Base-by-base conservation (phyloP, 1,284 basidiomycete species). In the Ganoderma lingzhi region DNA sequence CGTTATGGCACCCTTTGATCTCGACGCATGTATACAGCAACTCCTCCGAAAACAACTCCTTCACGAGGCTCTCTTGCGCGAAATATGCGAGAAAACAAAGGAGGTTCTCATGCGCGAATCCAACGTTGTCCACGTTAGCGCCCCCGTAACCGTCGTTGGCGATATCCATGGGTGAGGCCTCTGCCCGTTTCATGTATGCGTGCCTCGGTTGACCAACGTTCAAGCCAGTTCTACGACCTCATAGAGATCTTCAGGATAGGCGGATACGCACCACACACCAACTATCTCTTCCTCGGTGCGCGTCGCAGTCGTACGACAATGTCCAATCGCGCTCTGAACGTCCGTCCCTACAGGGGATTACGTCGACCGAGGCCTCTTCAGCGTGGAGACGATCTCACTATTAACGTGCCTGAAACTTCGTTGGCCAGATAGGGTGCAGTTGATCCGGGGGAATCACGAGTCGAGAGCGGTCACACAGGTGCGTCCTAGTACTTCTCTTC, bases 181-280 rank as follows among this genome's bases (percentile, higher is more conserved):
- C 69, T 72, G 70, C 59, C 51, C 48, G 68, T 48, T 48, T 32
- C 51, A 69, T 60, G 60, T 70, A 65, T 68, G 62, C 65, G 65
- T 59, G 66, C 74, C n/a, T 42, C 60, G 63, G 67, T 71, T 78
- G 70, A 78, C 69, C 70, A 68, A 70, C 70, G 70, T 76, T 76
- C 82, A 87, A 97, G 96, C 70, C 97, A 99, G 88, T 99, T 99
- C 83, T 98, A 99, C 85, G 98, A 99, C 85, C 88, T 99, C 76
- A 94, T 99, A 79, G 97, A 99, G 83, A 99, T 99, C 80, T 99
- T 99, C 78, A 89, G 97, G 63, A 99, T 99, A 87, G 97, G 98
- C 62, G 97, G 97, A 48, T 96, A 96, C 77, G 95, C 96, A 2
- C 97, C 97, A 2, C 88, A 97, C 78, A 99, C 97, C 42, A 99